phyloP scores from a whole-genome alignment of 1,284 basidiomycete species.

The Grifola frondosa region DNA sequence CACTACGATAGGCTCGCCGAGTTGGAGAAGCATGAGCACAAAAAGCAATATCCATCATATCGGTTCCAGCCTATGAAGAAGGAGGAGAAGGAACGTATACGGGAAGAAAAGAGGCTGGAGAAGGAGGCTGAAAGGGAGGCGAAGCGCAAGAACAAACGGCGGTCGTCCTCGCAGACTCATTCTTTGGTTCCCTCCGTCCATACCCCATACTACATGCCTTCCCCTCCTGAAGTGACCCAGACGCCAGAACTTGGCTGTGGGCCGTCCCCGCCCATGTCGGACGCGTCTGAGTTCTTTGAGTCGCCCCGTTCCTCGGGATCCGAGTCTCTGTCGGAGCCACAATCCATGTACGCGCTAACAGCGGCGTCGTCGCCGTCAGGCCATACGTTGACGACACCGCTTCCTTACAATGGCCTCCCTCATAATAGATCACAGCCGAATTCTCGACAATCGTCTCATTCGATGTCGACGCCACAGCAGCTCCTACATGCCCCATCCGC shows the following conservation, averaged over 20 bases:
- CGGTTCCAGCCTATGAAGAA: conserved; percentile 71
- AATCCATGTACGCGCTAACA: not conserved
- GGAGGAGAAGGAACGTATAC: conserved; percentile 54
- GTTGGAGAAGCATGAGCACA: conserved; percentile 67
- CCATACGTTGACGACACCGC: too few species aligned
- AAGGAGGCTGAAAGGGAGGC: conserved; percentile 32
- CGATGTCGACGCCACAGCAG: too few species aligned
- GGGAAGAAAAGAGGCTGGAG: conserved; percentile 44
- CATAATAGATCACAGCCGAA: too few species aligned
- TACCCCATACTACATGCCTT: conserved; percentile 10
- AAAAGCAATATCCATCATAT: conserved; percentile 65
- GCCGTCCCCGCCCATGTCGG: conserved; percentile 26
- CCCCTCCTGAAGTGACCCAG: conserved; percentile 6
- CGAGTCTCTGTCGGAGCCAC: conserved; percentile 1
- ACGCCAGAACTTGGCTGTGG: conserved; percentile 11
- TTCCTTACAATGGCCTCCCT: too few species aligned
- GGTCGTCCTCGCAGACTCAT: conserved; percentile 12
- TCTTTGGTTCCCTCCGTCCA: conserved; percentile 4
- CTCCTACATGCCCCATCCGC: too few species aligned
- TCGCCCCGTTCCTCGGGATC: conserved; percentile 10
- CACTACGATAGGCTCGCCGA: conserved; percentile 75
- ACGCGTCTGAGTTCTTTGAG: conserved; percentile 13
- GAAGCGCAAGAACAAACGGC: conserved; percentile 20
- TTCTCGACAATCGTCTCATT: too few species aligned
- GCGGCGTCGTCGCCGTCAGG: conserved; percentile 11